A percentile compares a stretch with the other conserved stretches of the same genome.
Evolutionary conservation across 345 rosid species (phyloP).

Genomic region (Firmiana major): DNA sequence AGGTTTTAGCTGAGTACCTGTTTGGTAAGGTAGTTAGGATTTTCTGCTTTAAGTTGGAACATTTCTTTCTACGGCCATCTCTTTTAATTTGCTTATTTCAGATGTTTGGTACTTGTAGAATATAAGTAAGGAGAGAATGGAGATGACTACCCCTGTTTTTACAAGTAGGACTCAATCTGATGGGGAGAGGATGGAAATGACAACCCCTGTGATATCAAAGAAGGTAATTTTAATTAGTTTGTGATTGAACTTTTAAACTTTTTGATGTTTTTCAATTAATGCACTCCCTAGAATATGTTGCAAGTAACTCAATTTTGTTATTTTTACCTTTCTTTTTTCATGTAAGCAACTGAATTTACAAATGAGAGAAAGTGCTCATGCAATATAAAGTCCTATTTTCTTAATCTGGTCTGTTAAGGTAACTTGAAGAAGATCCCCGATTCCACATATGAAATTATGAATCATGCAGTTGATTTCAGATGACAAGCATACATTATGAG

Average conservation of each 20-base stretch:
- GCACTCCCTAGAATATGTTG: not conserved
- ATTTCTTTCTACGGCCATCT: not conserved
- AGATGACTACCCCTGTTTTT: slow-evolving; percentile 91
- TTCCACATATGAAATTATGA: not conserved
- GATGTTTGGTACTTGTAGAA: slow-evolving; percentile 44
- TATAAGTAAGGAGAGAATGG: slow-evolving; percentile 58
- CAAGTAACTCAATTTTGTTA: not conserved
- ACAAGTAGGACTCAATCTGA: slow-evolving; percentile 49
- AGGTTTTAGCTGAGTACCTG: slow-evolving; percentile 89
- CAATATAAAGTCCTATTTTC: not conserved
- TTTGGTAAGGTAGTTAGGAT: slow-evolving; percentile 81
- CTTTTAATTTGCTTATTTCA: slow-evolving; percentile 10
- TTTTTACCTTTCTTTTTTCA: not conserved
- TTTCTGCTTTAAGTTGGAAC: not conserved
- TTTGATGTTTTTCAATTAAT: not conserved
- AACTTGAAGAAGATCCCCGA: not conserved
- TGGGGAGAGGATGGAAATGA: slow-evolving; percentile 91
- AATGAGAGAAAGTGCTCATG: not conserved
- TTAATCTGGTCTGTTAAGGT: not conserved
- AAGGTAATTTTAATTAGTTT: slow-evolving; percentile 12
- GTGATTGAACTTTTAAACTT: not conserved
- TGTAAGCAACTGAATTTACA: not conserved
- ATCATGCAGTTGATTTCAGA: not conserved
- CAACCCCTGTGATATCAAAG: slow-evolving; percentile 81
- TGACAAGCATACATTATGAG: not conserved